Evolutionary conservation across 2,329 filamentous ascomycete genomes (phyloP).

Genomic region (Zymoseptoria crescenta): DNA sequence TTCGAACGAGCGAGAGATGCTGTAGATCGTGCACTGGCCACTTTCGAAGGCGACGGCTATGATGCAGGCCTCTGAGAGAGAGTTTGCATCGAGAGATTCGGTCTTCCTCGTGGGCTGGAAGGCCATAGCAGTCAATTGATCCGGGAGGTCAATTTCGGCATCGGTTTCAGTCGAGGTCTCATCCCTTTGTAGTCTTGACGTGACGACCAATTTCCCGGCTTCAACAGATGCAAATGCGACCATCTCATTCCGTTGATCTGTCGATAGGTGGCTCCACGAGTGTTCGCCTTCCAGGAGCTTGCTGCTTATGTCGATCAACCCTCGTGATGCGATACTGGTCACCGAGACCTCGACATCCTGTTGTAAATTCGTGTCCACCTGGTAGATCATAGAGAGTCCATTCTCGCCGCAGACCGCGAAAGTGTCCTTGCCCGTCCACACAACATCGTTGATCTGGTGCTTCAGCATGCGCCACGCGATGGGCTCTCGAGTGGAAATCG

Average conservation of each 20-base stretch:
- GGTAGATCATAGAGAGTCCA: conserved; percentile 16
- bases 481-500: conserved; percentile 26
- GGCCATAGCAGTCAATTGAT: conserved; percentile 31
- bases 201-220: conserved; percentile 29
- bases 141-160: conserved; percentile 7
- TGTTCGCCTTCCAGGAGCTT: conserved; percentile 8
- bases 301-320: conserved; percentile 11
- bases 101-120: conserved; percentile 27
- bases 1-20: conserved; percentile 18
- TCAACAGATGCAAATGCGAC: conserved; percentile 30
- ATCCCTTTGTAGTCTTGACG: conserved; percentile 13
- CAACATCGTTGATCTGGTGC: conserved; percentile 35
- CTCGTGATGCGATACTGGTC: conserved; percentile 11
- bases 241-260: conserved; percentile 25
- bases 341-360: conserved; percentile 3
- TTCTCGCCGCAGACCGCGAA: conserved; percentile 40
- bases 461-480: conserved; percentile 36
- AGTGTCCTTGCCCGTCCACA: conserved; percentile 36
- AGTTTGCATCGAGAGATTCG: background rate
- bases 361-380: conserved; percentile 12
- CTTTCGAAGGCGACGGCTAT: conserved; percentile 37
- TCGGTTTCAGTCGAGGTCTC: conserved; percentile 2
- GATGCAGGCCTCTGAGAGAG: conserved; percentile 3
- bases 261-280: conserved; percentile 29
- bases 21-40: conserved; percentile 36